Conservation (phyloP, 768 basidiomycete genomes). For the Pulveroboletus ravenelii region DNA sequence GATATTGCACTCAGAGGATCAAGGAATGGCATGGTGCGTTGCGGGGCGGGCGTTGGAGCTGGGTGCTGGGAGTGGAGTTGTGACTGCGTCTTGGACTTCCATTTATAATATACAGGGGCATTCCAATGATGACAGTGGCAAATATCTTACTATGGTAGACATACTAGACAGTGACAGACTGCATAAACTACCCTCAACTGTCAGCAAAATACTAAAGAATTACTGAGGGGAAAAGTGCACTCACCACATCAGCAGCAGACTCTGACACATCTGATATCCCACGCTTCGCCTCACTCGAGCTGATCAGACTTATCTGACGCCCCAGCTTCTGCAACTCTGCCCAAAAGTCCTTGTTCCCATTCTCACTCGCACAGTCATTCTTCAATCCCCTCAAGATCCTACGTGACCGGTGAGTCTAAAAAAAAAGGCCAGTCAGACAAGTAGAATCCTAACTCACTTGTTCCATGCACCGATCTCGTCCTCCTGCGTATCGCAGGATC, state of each 20-base stretch:
- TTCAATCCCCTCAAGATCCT: slow-evolving; percentile 65
- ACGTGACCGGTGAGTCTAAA: not conserved
- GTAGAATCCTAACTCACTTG: slow-evolving; percentile 37
- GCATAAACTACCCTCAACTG: slow-evolving; percentile 19
- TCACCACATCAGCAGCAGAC: slow-evolving; percentile 49
- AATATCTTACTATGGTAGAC: no score
- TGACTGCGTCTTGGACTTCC: not conserved
- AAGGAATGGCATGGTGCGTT: slow-evolving; percentile 18
- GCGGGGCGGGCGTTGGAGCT: not conserved
- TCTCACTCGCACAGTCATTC: slow-evolving; percentile 45
- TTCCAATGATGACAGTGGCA: slow-evolving; percentile 11
- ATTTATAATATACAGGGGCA: slow-evolving; percentile 2
- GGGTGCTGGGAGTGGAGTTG: not conserved
- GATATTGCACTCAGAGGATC: slow-evolving; percentile 25
- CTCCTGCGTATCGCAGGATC: slow-evolving; percentile 42
- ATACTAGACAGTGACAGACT: not conserved
- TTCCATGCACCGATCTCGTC: slow-evolving; percentile 86
- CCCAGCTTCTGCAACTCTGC: slow-evolving; percentile 47
- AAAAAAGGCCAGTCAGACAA: not conserved
- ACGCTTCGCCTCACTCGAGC: slow-evolving; percentile 53
- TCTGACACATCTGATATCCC: slow-evolving; percentile 56
- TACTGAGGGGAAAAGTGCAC: slow-evolving; percentile 9
- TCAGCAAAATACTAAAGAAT: not conserved
- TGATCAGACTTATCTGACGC: slow-evolving; percentile 55
- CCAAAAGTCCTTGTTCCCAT: slow-evolving; percentile 73